Base-by-base conservation (phyloP, 371 early-diverging fungal genomes). In the Globomyces sp. region DNA sequence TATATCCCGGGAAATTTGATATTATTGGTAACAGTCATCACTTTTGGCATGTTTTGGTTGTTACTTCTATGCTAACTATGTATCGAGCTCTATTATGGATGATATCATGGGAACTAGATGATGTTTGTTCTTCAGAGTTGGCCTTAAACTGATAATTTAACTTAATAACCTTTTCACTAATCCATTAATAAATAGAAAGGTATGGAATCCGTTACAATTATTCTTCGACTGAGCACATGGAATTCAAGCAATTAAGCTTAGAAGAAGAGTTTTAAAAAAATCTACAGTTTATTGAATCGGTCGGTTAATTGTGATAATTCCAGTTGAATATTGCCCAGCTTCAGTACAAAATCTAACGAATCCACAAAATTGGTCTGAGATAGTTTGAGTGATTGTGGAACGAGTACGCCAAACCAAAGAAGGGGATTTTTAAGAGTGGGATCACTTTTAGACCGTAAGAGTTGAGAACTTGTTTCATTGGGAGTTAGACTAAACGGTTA, bases 31-130 rank as follows among this genome's bases (percentile, higher is more conserved):
- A 89, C 61, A 89, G 89, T 9, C 92, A 92, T 72, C 89, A 88
- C 65, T 70, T 87, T 46, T 92, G 92, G 92, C 92, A 92, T 76
- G 62, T 87, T 24, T 84, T 82, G 70, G 90, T 90, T 2, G 6
- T 50, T 34, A 68, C 73, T 2, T 62, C 67, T 6, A 4, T 49
- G 4, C 10, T 58, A 36, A 53, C 55, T 42, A 11, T 72, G 4
- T 63, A 72, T 51, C 58, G 64, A 60, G 67, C n/a, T 8, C 5
- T 46, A 5, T 8, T 46, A 8, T 5, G 47, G 5, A 8, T 46
- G 47, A 46, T 46, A 11, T 5, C 11, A 5, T 46, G 47, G 47
- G 11, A 46, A 11, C 47, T 46, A 5, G 47, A 46, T 11, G 11
- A 46, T 51, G 24, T 24, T 24, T 24, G 24, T 24, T 24, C 24